Evolutionary conservation across 73 alveolate genomes (phyloP).

Genomic region (Breviolum minutum): DNA sequence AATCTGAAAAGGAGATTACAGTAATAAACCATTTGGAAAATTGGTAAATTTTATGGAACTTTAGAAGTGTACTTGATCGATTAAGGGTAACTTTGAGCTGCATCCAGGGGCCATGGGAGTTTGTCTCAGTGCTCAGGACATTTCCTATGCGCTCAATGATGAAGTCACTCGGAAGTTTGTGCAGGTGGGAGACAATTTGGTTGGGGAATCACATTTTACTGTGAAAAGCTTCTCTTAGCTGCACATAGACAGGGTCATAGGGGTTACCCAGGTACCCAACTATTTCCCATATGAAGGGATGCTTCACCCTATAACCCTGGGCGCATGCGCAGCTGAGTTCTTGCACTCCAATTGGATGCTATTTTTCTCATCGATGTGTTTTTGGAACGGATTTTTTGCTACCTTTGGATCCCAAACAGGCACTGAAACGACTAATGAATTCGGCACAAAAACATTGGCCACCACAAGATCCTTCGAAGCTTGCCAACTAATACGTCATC

Average conservation of each 20-base stretch:
- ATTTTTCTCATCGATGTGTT: background rate
- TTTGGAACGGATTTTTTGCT: background rate
- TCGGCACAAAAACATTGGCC: conserved; percentile 78
- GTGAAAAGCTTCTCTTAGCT: background rate
- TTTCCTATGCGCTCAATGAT: conserved; percentile 57
- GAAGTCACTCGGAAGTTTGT: conserved; percentile 76
- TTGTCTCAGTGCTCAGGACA: too few species aligned
- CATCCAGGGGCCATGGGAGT: too few species aligned
- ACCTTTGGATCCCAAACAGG: background rate
- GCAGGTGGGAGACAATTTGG: conserved; percentile 5
- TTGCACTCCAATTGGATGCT: too few species aligned
- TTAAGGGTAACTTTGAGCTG: too few species aligned
- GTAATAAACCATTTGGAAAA: too few species aligned
- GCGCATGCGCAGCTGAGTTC: too few species aligned
- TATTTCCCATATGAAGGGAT: too few species aligned
- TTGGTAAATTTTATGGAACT: too few species aligned
- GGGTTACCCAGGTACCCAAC: background rate
- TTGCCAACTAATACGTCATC: background rate
- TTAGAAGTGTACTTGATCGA: too few species aligned
- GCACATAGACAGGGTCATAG: too few species aligned
- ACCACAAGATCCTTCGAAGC: conserved; percentile 57
- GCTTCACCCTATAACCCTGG: too few species aligned
- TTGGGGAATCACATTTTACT: background rate
- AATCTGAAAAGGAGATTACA: too few species aligned
- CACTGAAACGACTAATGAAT: conserved; percentile 61